Evolutionary conservation across 495 filamentous ascomycete genomes (phyloP), one percentile per base, ranked within the genome.

Genomic region (Penicillium soppii): DNA sequence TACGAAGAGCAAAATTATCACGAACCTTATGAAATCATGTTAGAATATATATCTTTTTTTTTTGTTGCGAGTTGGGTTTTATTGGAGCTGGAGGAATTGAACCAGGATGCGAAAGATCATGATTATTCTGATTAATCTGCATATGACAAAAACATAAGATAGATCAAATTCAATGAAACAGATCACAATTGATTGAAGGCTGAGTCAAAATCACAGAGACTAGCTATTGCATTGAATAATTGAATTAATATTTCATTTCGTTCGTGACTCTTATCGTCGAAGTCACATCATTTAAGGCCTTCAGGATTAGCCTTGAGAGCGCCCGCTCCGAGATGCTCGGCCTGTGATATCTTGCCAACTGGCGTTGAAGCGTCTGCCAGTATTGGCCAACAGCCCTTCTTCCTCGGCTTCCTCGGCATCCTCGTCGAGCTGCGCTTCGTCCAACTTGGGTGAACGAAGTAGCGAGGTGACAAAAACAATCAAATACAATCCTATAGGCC

Each of bases 391-490:
- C 47, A 98, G 70, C 3, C 90, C 89, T 70, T 98, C 94, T 66
- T 98, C 94, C 60, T 97, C 94, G 10, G 90, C 92, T n/a, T 84
- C 89, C 73, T 96, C 89, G 16, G 89, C 84, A 70, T 97, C 92
- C 51, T 91, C 89, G 54, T 96, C 90, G 7, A 91, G 58, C 65
- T 90, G 82, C 38, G 76, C 81, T 42, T 89, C 75, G 56, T 95
- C 77, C 26, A 95, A 63, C 59, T 79, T 83, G 1, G 92, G 91
- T 7, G 90, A 86, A 22, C 88, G 82, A 72, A 98, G 82, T 1
- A 97, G 69, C 2, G 86, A 82, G 2, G 83, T 85, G 27, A 89
- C 33, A 53, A 92, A 84, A 23, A 94, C 81, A 44, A 95, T 70
- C 7, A 95, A 62, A 70, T 94, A 96, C 12, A 96, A 74, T 16